Percentiles rank a stretch among this genome's conserved stretches.
Evolutionary conservation across 495 filamentous ascomycete species (phyloP).

Genomic region (Podospora appendiculata): DNA sequence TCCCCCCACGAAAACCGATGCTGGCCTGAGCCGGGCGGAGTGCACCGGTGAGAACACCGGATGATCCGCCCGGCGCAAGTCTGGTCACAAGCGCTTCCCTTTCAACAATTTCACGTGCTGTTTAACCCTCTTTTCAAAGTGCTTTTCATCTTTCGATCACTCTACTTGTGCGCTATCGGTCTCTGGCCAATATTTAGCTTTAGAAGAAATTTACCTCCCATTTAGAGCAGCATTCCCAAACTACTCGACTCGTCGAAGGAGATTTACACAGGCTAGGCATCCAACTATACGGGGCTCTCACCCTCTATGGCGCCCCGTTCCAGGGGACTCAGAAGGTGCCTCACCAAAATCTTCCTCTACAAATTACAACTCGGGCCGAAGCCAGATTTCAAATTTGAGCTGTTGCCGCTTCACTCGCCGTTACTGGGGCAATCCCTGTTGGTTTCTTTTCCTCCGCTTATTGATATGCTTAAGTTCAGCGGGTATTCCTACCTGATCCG

Average conservation of each 20-base stretch:
- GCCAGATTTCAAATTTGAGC: neutral
- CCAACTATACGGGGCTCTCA: conserved; percentile 52
- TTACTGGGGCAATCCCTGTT: conserved; percentile 56
- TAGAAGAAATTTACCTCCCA: conserved; percentile 64
- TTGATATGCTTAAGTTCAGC: conserved; percentile 73
- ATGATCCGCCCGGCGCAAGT: conserved; percentile 48
- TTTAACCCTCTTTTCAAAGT: conserved; percentile 70
- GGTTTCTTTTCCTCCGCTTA: conserved; percentile 70
- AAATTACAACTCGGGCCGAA: conserved; percentile 43
- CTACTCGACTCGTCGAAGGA: conserved; percentile 61
- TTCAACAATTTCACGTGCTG: conserved; percentile 71
- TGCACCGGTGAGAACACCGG: conserved; percentile 48
- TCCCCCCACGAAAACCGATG: conserved; percentile 52
- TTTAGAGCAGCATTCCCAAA: conserved; percentile 67
- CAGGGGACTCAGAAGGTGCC: conserved; percentile 51
- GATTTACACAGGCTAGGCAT: conserved; percentile 45
- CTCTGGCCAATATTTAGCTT: conserved; percentile 67
- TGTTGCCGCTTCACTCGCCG: neutral
- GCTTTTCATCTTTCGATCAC: conserved; percentile 67
- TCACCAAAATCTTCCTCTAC: conserved; percentile 54
- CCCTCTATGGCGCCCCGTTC: conserved; percentile 56
- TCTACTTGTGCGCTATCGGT: conserved; percentile 70
- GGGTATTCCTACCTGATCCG: conserved; percentile 63
- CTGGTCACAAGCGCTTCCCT: conserved; percentile 63
- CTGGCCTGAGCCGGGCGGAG: conserved; percentile 49